Conservation (phyloP, 176 grass and related monocot genomes). For the Aechmea fasciata region DNA sequence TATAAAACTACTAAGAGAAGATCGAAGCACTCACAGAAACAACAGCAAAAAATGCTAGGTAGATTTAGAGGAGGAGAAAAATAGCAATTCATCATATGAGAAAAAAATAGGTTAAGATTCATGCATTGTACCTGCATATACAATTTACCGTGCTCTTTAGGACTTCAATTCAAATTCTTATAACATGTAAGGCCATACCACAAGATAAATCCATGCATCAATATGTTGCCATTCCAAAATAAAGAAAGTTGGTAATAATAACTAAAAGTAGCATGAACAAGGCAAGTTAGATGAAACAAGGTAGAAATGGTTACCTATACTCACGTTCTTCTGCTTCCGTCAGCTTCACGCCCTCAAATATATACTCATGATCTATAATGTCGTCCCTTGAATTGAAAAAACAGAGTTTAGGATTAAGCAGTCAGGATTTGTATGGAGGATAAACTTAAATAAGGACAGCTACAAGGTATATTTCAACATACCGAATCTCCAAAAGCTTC, state of each 20-base stretch:
- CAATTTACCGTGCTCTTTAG: neutral
- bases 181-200: no score
- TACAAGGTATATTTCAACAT: slow-evolving; percentile 16
- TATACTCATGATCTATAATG: slow-evolving; percentile 82
- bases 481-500: slow-evolving; percentile 85
- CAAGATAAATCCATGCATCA: no score
- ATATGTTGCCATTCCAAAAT: neutral
- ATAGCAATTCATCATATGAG: no score
- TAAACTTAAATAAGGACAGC: neutral
- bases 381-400: slow-evolving; percentile 50
- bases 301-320: slow-evolving; percentile 36
- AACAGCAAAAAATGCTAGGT: no score
- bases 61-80: no score
- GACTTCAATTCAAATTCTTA: neutral
- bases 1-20: no score
- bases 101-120: no score
- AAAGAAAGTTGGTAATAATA: slow-evolving; percentile 1
- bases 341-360: slow-evolving; percentile 74
- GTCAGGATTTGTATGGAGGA: slow-evolving; percentile 1
- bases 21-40: no score
- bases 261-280: no score
- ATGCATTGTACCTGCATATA: slow-evolving; percentile 56
- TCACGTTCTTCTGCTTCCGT: slow-evolving; percentile 75
- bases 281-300: neutral
- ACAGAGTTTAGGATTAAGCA: neutral